Percentiles rank a stretch among this genome's conserved stretches.
Conservation (phyloP, 345 rosid genomes). For the Atalantia buxifolia region DNA sequence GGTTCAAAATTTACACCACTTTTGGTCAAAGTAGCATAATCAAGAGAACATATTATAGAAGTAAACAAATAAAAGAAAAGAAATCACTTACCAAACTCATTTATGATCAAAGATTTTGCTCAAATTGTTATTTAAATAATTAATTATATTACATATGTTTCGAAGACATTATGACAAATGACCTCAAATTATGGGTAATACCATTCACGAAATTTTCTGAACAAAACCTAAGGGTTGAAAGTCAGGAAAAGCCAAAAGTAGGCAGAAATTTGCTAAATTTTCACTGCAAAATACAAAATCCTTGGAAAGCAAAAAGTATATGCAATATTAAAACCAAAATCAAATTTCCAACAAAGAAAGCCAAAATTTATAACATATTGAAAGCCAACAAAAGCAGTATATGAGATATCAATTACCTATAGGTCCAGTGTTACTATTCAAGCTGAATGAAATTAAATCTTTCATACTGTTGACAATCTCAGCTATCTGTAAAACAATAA, state of each 20-base stretch:
- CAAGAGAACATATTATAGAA: background rate
- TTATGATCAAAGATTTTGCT: background rate
- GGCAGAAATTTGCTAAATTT: background rate
- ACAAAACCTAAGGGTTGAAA: background rate
- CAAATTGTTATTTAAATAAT: background rate
- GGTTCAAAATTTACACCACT: background rate
- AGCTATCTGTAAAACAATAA: constrained; percentile 13
- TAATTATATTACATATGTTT: background rate
- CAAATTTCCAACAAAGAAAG: background rate
- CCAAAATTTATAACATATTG: background rate
- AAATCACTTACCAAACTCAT: background rate
- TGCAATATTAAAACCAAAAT: background rate
- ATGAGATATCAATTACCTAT: constrained; percentile 5
- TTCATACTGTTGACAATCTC: constrained; percentile 18
- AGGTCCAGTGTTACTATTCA: constrained; percentile 17
- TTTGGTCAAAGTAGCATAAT: background rate
- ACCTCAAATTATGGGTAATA: background rate
- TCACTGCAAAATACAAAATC: background rate
- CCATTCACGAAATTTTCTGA: background rate
- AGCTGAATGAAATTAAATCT: constrained; percentile 19
- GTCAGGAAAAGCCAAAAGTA: background rate
- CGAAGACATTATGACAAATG: background rate
- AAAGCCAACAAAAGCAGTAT: background rate
- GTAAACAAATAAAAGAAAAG: background rate
- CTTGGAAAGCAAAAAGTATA: background rate